Evolutionary conservation across 2,329 filamentous ascomycete genomes (phyloP), one percentile per base, ranked within the genome.

Genomic region (Pseudogymnoascus sp.): DNA sequence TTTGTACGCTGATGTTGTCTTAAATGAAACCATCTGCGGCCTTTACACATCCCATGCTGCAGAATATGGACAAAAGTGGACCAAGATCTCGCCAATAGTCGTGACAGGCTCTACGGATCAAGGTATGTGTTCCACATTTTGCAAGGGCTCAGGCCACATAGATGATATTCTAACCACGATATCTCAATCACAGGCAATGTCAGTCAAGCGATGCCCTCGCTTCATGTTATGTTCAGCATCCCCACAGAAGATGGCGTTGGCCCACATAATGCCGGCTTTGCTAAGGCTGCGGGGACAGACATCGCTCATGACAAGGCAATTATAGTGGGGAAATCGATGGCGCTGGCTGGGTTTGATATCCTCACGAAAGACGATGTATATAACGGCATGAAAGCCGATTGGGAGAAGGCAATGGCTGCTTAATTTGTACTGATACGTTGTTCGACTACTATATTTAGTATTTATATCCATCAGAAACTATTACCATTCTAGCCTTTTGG

Each of bases 141-240:
- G 24, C 26, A 26, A 50, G 24, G 7, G 13, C 17, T 11, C 2
- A 11, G 17, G 8, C 9, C 5, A 54, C 10, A 17, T 33, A 17
- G 29, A 33, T 54, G 33, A 33, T 54, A 33, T 31, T 11, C 44
- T 54, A 15, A 54, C n/a, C n/a, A 31, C 9, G 9, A 13, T 33
- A 13, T 31, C 44, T 54, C 26, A 17, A 54, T 15, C n/a, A 17
- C 84, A 71, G 84, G 83, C 0, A 77, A 86, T 64, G 71, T 85
- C 60, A 83, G 79, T 65, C 79, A 85, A 66, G 79, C 75, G 1
- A 77, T 84, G 74, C 84, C 83, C 39, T 81, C 79, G 60, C 68
- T 86, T 37, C 80, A 76, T 61, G 73, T 76, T 0, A 77, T 78
- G 5, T 85, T 84, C 66, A 74, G 75, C 26, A 82, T 84, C 62